These are phyloP conservation scores for Rhizopogon sp. DNA, from an alignment of 768 basidiomycete species.

Conservation along the genomic window DNA sequence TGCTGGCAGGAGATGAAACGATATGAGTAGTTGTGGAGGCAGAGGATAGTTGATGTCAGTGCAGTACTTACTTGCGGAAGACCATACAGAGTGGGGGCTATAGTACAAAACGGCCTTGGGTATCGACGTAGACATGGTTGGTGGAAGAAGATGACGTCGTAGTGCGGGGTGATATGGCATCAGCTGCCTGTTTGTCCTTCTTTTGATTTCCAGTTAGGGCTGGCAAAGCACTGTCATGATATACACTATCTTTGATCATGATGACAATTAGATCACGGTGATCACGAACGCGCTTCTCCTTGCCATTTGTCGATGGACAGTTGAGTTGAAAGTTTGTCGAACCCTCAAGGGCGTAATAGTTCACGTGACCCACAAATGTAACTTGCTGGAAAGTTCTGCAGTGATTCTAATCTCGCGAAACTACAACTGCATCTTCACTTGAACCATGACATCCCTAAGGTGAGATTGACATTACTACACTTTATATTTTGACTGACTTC, in stretches of 20 bases:
- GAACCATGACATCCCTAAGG: conserved; percentile 24
- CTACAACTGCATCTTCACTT: background rate
- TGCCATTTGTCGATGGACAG: too few species aligned
- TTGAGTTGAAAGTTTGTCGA: background rate
- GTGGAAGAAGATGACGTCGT: background rate
- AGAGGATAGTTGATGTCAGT: background rate
- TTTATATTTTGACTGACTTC: background rate
- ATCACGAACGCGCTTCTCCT: background rate
- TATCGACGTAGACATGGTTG: conserved; percentile 21
- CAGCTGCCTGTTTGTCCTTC: conserved; percentile 1
- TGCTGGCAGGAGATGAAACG: conserved; percentile 26
- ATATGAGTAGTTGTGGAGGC: background rate
- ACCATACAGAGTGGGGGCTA: conserved; percentile 57
- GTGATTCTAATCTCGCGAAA: too few species aligned
- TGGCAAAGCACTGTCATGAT: background rate
- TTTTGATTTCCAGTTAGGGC: conserved; percentile 3
- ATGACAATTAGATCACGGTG: background rate
- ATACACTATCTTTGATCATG: background rate
- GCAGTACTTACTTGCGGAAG: conserved; percentile 47
- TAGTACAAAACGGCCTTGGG: conserved; percentile 85
- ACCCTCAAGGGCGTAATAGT: too few species aligned
- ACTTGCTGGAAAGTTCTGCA: conserved; percentile 22
- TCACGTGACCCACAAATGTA: conserved; percentile 17
- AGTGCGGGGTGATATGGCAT: background rate
- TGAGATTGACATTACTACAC: conserved; percentile 4